phyloP scores from a whole-genome alignment of 495 filamentous ascomycete species.

The Astrocystis sublimbata region DNA sequence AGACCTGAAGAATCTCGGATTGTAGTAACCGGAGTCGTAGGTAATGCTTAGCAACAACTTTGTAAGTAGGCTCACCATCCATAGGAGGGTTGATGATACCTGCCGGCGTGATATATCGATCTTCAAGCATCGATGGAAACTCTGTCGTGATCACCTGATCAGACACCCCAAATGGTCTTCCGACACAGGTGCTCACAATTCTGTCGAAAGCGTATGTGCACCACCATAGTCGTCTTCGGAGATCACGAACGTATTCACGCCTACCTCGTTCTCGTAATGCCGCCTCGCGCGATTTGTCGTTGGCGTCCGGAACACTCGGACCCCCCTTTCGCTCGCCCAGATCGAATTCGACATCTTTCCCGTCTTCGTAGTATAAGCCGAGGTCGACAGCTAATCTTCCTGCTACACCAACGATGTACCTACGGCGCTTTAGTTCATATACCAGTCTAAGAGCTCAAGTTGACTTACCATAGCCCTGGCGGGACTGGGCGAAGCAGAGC shows the following conservation, averaged over 20 bases:
- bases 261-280: constrained; percentile 62
- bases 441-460: background rate
- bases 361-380: constrained; percentile 91
- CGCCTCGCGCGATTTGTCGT: constrained; percentile 34
- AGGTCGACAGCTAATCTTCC: constrained; percentile 88
- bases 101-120: constrained; percentile 83
- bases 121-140: constrained; percentile 84
- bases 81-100: constrained; percentile 63
- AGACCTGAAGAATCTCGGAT: constrained; percentile 91
- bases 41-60: constrained; percentile 86
- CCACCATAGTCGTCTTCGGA: constrained; percentile 91
- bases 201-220: constrained; percentile 93
- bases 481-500: constrained; percentile 87
- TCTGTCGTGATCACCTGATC: constrained; percentile 94
- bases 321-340: constrained; percentile 12
- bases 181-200: constrained; percentile 88
- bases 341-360: constrained; percentile 62
- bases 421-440: constrained; percentile 24
- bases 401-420: constrained; percentile 91
- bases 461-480: constrained; percentile 74
- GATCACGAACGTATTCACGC: constrained; percentile 82
- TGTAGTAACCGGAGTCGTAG: constrained; percentile 89
- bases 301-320: background rate
- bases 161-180: constrained; percentile 87
- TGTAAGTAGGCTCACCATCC: constrained; percentile 69